Evolutionary conservation across 805 yeast genomes (phyloP).

Genomic region (Groenewaldozyma salmanticensis): DNA sequence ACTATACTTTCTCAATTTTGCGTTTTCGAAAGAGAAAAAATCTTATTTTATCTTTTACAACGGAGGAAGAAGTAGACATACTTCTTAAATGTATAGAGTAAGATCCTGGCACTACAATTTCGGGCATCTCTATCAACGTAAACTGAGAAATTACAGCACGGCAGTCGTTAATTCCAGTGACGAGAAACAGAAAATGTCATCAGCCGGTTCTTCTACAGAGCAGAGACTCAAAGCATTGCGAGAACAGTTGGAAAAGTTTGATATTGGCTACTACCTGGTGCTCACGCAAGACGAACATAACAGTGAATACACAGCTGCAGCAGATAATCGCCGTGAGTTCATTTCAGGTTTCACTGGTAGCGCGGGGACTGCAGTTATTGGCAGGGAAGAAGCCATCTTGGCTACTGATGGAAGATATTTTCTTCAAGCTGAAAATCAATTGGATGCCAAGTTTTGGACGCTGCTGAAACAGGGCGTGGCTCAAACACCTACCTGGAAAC

Average conservation of each 20-base stretch:
- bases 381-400: constrained; percentile 59
- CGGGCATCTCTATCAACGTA: too few species aligned
- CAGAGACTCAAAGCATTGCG: constrained; percentile 52
- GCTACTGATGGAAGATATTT: constrained; percentile 95
- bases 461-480: constrained; percentile 69
- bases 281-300: constrained; percentile 93
- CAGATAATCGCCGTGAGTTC: constrained; percentile 75
- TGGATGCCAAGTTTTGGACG: constrained; percentile 65
- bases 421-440: constrained; percentile 76
- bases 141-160: too few species aligned
- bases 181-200: too few species aligned
- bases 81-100: too few species aligned
- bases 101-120: too few species aligned
- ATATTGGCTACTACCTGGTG: constrained; percentile 63
- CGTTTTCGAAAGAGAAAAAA: too few species aligned
- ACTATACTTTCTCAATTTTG: too few species aligned
- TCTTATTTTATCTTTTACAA: too few species aligned
- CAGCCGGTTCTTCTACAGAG: too few species aligned
- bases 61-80: too few species aligned
- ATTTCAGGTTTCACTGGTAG: constrained; percentile 85
- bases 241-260: constrained; percentile 48
- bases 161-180: too few species aligned
- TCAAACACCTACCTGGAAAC: constrained; percentile 71
- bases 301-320: constrained; percentile 74
- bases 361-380: constrained; percentile 85